Conservation (phyloP, 148 eudicot genomes). For the Cornus suecica region DNA sequence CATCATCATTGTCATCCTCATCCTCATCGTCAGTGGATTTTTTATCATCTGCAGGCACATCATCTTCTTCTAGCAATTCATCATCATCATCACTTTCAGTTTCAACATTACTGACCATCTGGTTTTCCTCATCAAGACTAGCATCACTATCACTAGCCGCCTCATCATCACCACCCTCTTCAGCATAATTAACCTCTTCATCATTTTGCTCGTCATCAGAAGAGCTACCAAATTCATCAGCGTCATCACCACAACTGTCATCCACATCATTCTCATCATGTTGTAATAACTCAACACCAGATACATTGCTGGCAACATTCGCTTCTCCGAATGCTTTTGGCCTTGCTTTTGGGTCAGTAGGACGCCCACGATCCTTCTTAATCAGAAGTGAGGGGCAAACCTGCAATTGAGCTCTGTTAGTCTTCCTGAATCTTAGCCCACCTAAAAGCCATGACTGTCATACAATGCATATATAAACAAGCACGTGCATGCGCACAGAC, state of each 20-base stretch:
- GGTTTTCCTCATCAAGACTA: conserved; percentile 5
- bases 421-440: background rate
- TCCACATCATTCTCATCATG: conserved; percentile 32
- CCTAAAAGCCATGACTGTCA: background rate
- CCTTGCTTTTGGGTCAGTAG: conserved; percentile 66
- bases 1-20: conserved; percentile 26
- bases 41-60: no score
- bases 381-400: conserved; percentile 86
- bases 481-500: background rate
- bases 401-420: conserved; percentile 36
- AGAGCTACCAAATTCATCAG: background rate
- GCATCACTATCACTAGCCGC: conserved; percentile 13
- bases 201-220: conserved; percentile 21
- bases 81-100: conserved; percentile 10
- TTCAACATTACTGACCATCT: background rate
- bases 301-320: conserved; percentile 59
- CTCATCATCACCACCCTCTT: conserved; percentile 15
- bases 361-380: conserved; percentile 95
- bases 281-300: conserved; percentile 71
- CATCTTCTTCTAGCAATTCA: conserved; percentile 8
- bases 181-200: conserved; percentile 13
- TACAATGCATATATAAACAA: background rate
- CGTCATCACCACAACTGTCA: conserved; percentile 19
- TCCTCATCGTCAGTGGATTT: conserved; percentile 6
- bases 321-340: conserved; percentile 94